Evolutionary conservation across 495 filamentous ascomycete genomes (phyloP).

Genomic region (Penicillium cinerascens): DNA sequence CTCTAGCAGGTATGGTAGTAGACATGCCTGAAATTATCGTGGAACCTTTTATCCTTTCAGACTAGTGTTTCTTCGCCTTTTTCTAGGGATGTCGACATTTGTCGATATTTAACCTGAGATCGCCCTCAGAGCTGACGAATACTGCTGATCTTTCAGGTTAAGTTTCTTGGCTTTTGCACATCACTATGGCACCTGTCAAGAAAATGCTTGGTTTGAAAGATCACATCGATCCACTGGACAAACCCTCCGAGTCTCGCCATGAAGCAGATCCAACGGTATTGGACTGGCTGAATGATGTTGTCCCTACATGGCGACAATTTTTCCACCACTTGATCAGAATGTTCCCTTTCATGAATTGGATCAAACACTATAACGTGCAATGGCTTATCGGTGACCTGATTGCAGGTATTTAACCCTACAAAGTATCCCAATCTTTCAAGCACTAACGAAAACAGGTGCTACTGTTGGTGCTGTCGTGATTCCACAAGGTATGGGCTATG

Average conservation of each 20-base stretch:
- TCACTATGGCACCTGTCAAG: background rate
- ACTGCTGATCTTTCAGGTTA: background rate
- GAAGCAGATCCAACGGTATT: background rate
- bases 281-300: background rate
- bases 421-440: background rate
- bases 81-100: background rate
- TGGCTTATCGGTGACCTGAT: constrained; percentile 86
- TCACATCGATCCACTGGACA: background rate
- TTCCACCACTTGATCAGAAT: constrained; percentile 58
- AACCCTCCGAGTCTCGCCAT: background rate
- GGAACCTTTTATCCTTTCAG: background rate
- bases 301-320: constrained; percentile 52
- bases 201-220: background rate
- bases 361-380: constrained; percentile 75
- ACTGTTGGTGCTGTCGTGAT: constrained; percentile 93
- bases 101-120: background rate
- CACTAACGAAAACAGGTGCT: constrained; percentile 1
- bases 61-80: background rate
- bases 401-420: constrained; percentile 59
- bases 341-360: constrained; percentile 85
- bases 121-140: background rate
- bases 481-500: constrained; percentile 95
- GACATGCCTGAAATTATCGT: background rate
- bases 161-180: background rate
- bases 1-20: no score